Percentiles rank a stretch among this genome's conserved stretches.
These are phyloP conservation scores for Musa beccarii DNA, from an alignment of 176 grass and related monocot genomes.

Conservation along the genomic window DNA sequence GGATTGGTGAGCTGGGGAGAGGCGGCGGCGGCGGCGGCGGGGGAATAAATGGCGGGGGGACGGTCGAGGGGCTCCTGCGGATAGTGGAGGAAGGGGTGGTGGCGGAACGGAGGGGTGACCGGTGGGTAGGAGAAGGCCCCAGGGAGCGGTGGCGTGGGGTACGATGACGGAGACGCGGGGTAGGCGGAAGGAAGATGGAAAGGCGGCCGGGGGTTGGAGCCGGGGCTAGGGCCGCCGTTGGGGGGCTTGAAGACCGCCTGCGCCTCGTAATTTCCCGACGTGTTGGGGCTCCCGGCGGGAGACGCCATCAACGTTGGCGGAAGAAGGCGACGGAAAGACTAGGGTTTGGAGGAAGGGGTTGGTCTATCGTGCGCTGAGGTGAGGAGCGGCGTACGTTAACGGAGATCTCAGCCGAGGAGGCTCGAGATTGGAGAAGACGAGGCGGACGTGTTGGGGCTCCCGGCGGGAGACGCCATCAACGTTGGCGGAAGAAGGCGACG, in stretches of 20 bases:
- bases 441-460: slow-evolving; percentile 46
- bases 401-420: not conserved
- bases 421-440: not conserved
- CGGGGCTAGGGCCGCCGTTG: not conserved
- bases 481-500: not conserved
- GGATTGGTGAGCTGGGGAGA: slow-evolving; percentile 35
- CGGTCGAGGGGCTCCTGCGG: slow-evolving; percentile 24
- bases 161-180: slow-evolving; percentile 19
- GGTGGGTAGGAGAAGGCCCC: slow-evolving; percentile 65
- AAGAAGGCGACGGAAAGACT: not conserved
- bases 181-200: slow-evolving; percentile 15
- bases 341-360: not conserved
- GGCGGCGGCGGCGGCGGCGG: slow-evolving; percentile 16
- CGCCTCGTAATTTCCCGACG: slow-evolving; percentile 31
- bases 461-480: slow-evolving; percentile 58
- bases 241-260: slow-evolving; percentile 39
- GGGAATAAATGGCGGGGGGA: slow-evolving; percentile 30
- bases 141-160: slow-evolving; percentile 22
- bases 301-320: slow-evolving; percentile 42
- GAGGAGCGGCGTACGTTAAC: slow-evolving; percentile 4
- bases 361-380: slow-evolving; percentile 8
- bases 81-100: slow-evolving; percentile 42
- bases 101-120: slow-evolving; percentile 42
- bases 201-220: slow-evolving; percentile 9
- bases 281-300: slow-evolving; percentile 49